Percentiles rank a stretch among this genome's conserved stretches.
Evolutionary conservation across 2,329 filamentous ascomycete species (phyloP).

Genomic region (Ambrosiella beaveri): DNA sequence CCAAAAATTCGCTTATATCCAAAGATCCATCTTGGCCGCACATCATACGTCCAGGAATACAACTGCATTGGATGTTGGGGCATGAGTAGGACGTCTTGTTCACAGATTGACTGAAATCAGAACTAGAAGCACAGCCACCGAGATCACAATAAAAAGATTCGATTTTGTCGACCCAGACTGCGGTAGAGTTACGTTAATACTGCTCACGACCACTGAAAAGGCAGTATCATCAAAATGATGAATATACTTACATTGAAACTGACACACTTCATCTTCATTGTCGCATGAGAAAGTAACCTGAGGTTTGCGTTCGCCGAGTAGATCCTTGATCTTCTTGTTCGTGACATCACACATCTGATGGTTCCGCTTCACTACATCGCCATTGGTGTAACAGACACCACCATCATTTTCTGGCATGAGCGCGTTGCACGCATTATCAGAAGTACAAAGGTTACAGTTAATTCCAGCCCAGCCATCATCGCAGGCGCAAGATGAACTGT

Average conservation of each 20-base stretch:
- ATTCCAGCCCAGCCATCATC: slow-evolving; percentile 90
- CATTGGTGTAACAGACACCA: slow-evolving; percentile 82
- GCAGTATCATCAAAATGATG: background rate
- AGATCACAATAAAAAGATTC: slow-evolving; percentile 96
- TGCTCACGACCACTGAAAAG: background rate
- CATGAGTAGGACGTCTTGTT: slow-evolving; percentile 81
- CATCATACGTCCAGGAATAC: slow-evolving; percentile 80
- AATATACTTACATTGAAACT: slow-evolving; percentile 66
- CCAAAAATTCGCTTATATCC: slow-evolving; percentile 78
- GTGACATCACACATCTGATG: slow-evolving; percentile 97
- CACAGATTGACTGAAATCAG: slow-evolving; percentile 47
- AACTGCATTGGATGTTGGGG: slow-evolving; percentile 68
- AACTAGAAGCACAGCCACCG: slow-evolving; percentile 57
- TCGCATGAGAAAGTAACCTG: slow-evolving; percentile 92
- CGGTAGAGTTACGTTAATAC: slow-evolving; percentile 2
- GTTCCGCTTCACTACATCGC: slow-evolving; percentile 81
- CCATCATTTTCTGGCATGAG: slow-evolving; percentile 70
- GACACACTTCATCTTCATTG: slow-evolving; percentile 56
- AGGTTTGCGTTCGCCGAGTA: slow-evolving; percentile 68
- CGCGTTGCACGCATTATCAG: slow-evolving; percentile 66
- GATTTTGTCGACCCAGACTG: slow-evolving; percentile 83
- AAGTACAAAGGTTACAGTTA: slow-evolving; percentile 92
- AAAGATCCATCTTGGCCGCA: slow-evolving; percentile 84
- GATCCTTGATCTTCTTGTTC: slow-evolving; percentile 79
- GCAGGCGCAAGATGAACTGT: slow-evolving; percentile 54